These are phyloP conservation scores for Glycyrrhiza uralensis DNA, from an alignment of 306 rosid genomes.

Conservation along the genomic window DNA sequence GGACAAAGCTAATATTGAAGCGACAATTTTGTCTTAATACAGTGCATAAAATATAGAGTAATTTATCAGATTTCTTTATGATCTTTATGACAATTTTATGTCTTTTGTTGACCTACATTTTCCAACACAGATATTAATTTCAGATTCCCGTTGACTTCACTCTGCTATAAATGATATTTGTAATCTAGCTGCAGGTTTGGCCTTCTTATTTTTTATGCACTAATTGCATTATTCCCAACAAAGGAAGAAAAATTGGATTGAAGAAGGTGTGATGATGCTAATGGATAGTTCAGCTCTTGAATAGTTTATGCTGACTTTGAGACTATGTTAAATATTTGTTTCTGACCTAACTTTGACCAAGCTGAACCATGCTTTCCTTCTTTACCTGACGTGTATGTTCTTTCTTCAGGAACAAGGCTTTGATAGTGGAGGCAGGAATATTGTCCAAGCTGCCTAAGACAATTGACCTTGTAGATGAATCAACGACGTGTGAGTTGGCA, in stretches of 20 bases:
- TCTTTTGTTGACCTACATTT: conserved; percentile 43
- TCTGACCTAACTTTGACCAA: conserved; percentile 35
- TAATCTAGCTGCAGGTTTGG: conserved; percentile 24
- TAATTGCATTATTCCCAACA: neutral
- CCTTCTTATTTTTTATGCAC: neutral
- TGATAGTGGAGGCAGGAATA: conserved; percentile 83
- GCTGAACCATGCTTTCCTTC: conserved; percentile 30
- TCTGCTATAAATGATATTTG: conserved; percentile 11
- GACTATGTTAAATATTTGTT: conserved; percentile 24
- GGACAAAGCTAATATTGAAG: conserved; percentile 36
- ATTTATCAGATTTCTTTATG: conserved; percentile 48
- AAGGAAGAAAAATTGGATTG: neutral
- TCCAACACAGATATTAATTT: conserved; percentile 29
- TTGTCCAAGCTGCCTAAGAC: conserved; percentile 60
- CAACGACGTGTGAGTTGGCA: conserved; percentile 50
- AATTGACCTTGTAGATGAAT: conserved; percentile 51
- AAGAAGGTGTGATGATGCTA: neutral
- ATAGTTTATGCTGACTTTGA: conserved; percentile 28
- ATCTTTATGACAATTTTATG: conserved; percentile 23
- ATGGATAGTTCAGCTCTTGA: conserved; percentile 5
- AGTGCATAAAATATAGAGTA: conserved; percentile 24
- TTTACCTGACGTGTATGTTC: conserved; percentile 19
- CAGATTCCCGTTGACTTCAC: conserved; percentile 51
- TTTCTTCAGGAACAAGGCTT: conserved; percentile 75
- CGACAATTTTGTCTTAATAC: conserved; percentile 46